Conservation (phyloP, 2,329 filamentous ascomycete genomes). For the Colletotrichum truncatum region DNA sequence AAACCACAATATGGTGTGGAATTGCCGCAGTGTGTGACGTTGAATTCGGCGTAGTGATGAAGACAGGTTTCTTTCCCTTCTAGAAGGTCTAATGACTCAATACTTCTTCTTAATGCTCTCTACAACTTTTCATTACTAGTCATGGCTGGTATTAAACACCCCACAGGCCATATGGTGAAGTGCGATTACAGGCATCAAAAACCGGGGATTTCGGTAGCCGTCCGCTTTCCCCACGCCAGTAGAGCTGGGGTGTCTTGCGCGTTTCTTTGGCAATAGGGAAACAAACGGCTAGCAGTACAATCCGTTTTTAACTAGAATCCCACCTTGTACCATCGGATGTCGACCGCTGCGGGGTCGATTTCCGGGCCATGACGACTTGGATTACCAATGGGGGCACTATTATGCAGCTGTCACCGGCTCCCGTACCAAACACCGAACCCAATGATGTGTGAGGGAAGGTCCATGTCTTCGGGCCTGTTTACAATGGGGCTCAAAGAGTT, state of each 20-base stretch:
- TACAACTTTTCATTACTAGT: slow-evolving; percentile 2
- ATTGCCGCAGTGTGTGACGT: background rate
- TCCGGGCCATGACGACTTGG: slow-evolving; percentile 10
- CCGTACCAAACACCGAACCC: slow-evolving; percentile 1
- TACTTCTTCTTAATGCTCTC: background rate
- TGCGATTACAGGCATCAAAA: background rate
- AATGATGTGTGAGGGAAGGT: background rate
- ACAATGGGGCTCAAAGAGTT: background rate
- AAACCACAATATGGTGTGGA: background rate
- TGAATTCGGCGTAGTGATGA: background rate
- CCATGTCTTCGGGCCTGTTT: background rate
- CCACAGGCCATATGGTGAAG: slow-evolving; percentile 12
- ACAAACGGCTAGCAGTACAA: background rate
- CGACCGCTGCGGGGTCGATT: slow-evolving; percentile 18
- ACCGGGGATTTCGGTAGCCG: slow-evolving; percentile 5
- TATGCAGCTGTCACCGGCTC: slow-evolving; percentile 10
- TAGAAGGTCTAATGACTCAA: slow-evolving; percentile 16
- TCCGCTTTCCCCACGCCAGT: slow-evolving; percentile 5
- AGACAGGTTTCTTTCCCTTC: background rate
- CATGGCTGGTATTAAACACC: slow-evolving; percentile 1
- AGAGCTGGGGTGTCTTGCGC: background rate
- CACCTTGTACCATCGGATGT: background rate
- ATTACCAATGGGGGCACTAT: background rate
- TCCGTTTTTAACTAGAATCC: background rate
- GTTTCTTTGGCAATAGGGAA: slow-evolving; percentile 1